Percentiles rank a stretch among this genome's conserved stretches.
Conservation (phyloP, 352 stramenopile species). For the Phytophthora sansomeana region DNA sequence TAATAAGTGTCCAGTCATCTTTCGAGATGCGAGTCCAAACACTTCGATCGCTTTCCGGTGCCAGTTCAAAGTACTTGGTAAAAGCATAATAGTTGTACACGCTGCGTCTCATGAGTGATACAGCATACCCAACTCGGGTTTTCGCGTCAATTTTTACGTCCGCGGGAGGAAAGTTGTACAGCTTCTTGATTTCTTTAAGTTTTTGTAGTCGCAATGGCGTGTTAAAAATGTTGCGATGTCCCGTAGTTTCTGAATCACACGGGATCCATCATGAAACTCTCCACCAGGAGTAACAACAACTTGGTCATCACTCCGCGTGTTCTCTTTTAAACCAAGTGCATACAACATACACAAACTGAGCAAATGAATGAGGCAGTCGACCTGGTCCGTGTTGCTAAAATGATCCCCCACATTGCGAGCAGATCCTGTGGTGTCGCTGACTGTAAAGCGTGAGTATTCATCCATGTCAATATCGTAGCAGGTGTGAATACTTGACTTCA, state of each 20-base stretch:
- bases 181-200: no score
- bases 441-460: background rate
- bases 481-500: no score
- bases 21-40: background rate
- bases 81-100: conserved; percentile 15
- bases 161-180: no score
- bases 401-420: conserved; percentile 1
- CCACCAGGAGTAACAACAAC: conserved; percentile 4
- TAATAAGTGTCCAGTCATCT: conserved; percentile 5
- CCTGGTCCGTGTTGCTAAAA: conserved; percentile 9
- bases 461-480: conserved; percentile 9
- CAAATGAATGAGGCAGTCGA: conserved; percentile 11
- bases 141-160: no score
- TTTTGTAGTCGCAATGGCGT: no score
- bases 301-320: background rate
- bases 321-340: conserved; percentile 12
- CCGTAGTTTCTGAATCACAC: conserved; percentile 11
- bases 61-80: conserved; percentile 9
- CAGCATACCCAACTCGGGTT: conserved; percentile 11
- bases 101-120: background rate
- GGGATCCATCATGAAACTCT: background rate
- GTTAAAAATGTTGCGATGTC: no score
- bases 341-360: conserved; percentile 2
- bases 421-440: conserved; percentile 8
- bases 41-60: background rate